Conservation (phyloP, 2,329 filamentous ascomycete genomes). For the Periglandula ipomoeae region DNA sequence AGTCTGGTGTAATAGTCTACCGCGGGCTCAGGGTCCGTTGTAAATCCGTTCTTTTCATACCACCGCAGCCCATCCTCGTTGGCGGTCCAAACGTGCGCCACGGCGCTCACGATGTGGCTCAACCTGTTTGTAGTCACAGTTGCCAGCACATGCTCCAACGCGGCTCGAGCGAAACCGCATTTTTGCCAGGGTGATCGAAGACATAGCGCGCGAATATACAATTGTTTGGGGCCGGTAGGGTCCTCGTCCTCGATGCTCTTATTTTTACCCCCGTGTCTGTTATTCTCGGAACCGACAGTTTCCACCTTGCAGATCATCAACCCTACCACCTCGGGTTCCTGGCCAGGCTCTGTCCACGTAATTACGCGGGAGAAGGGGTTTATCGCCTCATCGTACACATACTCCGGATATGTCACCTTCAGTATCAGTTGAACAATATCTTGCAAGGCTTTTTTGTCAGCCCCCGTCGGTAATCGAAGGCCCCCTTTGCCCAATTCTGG, state of each 20-base stretch:
- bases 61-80: constrained; percentile 54
- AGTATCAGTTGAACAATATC: constrained; percentile 58
- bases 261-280: constrained; percentile 4
- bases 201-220: constrained; percentile 58
- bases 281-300: constrained; percentile 8
- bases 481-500: constrained; percentile 34
- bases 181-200: constrained; percentile 54
- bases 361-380: constrained; percentile 52
- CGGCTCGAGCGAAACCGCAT: constrained; percentile 48
- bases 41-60: constrained; percentile 52
- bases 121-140: constrained; percentile 25
- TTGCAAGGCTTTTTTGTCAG: constrained; percentile 48
- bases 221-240: constrained; percentile 31
- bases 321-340: constrained; percentile 45
- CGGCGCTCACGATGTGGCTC: constrained; percentile 37
- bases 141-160: constrained; percentile 43
- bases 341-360: constrained; percentile 40
- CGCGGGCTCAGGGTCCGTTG: constrained; percentile 34
- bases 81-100: constrained; percentile 60
- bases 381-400: constrained; percentile 49
- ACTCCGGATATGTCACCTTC: constrained; percentile 53
- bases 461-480: constrained; percentile 40
- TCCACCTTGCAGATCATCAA: constrained; percentile 56
- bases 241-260: background rate
- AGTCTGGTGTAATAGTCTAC: constrained; percentile 58